Base-by-base conservation (phyloP, 192 early-diverging fungal genomes). In the Backusella mclennaniae region DNA sequence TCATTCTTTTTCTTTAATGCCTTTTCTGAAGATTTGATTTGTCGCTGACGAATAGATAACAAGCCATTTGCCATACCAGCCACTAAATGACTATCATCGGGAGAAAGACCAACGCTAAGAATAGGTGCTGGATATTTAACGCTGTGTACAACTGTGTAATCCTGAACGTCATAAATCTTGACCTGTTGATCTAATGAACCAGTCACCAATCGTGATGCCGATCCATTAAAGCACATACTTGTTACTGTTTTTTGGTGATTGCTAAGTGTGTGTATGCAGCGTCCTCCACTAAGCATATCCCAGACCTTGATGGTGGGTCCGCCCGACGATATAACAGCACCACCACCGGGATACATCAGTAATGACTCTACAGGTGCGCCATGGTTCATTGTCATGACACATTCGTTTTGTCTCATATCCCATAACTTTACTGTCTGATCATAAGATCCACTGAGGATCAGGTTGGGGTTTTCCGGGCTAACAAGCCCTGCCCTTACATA, bases 211-310 rank as follows among this genome's bases (percentile, higher is more conserved):
- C 94, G 87, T 6, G 92, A 86, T 67, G 87, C 87, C 12, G 85
- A 84, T 59, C 87, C 90, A 86, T 99, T 94, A 74, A 99, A 88
- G 71, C 89, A 89, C 86, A 98, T 80, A 35, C 91, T 89, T 7
- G 97, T 99, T 76, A 99, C 92, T 6, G 95, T 96, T 88, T 99
- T 99, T 86, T 97, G 95, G 80, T 97, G 96, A 84, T 98, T 98
- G 35, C 90, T 90, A 23, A 99, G 78, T 29, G 88, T 87, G 41
- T 91, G 88, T 74, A 97, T 77, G n/a, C 86, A 83, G 29, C 91
- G 84, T 49, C 96, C 94, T 56, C 95, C 96, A 71, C 88, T 86
- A 41, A 96, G 83, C 31, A 95, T 84, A 80, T 99, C 97, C 91
- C 94, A 97, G 29, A 99, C 84, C 71, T 95, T 95, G 53, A 99